Base-by-base conservation (phyloP, 345 rosid genomes). In the thale cress (Arabidopsis thaliana) region DNA sequence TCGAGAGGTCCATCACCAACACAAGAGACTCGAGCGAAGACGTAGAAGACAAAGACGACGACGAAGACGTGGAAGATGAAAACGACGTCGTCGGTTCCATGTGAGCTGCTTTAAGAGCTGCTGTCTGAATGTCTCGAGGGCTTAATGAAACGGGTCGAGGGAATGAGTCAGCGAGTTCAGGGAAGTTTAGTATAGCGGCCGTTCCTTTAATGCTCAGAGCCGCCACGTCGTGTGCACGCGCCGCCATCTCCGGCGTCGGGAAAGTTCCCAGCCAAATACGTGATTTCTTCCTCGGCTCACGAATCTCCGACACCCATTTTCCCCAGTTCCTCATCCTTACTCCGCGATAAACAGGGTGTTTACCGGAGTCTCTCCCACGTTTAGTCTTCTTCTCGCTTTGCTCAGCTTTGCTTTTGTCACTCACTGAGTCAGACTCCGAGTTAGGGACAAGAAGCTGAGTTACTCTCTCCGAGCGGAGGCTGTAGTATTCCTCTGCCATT, bases 291-390 rank as follows among this genome's bases (percentile, higher is more conserved):
- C 89, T 85, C 1, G 98, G 98, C 74, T 89, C 94, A 2, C 98
- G 92, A 68, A 93, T 93, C 83, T 93, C 98, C 3, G 98, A 91
- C 13, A 93, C 98, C 98, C 98, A 93, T 84, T 91, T 93, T 11
- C 98, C 98, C 98, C 97, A 93, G 67, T 67, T 89, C 36, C 98
- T 76, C 98, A 93, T 93, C 13, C 98, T 87, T 2, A 93, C 96
- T 0, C 98, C 98, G 0, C 85, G 85, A 74, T 91, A 93, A 20
- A 85, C 85, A 6, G 94, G 93, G 69, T 88, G 91, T 74, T 89
- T 89, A 84, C 87, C 87, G 8, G 90, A 71, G 63, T 86, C 93
- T 46, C 81, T 73, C 22, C 56, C 76, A 34, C 89, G 81, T 72
- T 90, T 87, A 4, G 79, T 78, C 58, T 73, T 65, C 25, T 76